These are phyloP conservation scores for Heliophila coronopifolia DNA, from an alignment of 441 rosid species.

Conservation along the genomic window DNA sequence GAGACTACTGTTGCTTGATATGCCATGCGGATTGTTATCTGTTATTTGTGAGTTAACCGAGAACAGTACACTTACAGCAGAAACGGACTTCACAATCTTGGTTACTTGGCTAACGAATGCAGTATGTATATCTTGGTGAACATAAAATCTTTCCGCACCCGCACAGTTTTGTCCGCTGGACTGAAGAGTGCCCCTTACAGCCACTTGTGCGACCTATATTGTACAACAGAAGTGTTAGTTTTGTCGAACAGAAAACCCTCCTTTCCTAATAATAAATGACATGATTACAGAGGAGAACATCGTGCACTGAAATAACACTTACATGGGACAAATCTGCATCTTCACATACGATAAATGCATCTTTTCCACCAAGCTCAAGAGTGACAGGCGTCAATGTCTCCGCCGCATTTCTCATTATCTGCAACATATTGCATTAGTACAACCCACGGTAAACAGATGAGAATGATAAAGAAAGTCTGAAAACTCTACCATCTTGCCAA, in stretches of 20 bases:
- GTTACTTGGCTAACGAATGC: slow-evolving; percentile 71
- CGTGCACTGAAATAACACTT: slow-evolving; percentile 21
- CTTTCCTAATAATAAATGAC: background rate
- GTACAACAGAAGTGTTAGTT: slow-evolving; percentile 9
- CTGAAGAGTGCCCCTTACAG: slow-evolving; percentile 86
- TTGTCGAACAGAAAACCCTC: slow-evolving; percentile 9
- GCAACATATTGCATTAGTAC: slow-evolving; percentile 28
- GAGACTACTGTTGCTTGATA: background rate
- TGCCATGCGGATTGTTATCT: background rate
- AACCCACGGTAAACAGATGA: slow-evolving; percentile 2
- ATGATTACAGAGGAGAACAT: slow-evolving; percentile 8
- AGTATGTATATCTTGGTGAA: slow-evolving; percentile 67
- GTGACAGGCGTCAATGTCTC: slow-evolving; percentile 76
- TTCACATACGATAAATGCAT: slow-evolving; percentile 86
- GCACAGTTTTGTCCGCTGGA: slow-evolving; percentile 99
- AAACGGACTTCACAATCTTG: slow-evolving; percentile 77
- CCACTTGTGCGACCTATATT: slow-evolving; percentile 87
- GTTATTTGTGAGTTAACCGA: background rate
- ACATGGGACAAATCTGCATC: slow-evolving; percentile 81
- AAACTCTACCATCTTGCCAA: slow-evolving; percentile 77
- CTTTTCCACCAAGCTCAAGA: slow-evolving; percentile 98
- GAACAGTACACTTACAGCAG: slow-evolving; percentile 62
- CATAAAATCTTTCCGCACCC: slow-evolving; percentile 97
- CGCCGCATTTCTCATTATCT: slow-evolving; percentile 93
- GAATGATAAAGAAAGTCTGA: slow-evolving; percentile 4